phyloP scores from a whole-genome alignment of 441 rosid genomes.

The Croton laevigatus region DNA sequence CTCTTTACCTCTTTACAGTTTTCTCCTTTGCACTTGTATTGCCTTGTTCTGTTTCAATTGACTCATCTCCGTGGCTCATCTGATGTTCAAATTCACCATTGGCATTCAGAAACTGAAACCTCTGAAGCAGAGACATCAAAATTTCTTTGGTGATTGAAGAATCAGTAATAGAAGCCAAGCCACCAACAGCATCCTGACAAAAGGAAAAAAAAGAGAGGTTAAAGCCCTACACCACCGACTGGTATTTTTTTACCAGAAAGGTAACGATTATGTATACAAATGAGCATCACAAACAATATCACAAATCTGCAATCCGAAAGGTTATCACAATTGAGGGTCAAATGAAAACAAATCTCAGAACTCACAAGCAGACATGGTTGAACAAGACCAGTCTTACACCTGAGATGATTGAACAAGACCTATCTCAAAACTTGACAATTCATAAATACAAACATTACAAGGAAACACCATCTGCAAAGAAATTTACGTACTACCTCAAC shows the following conservation, averaged over 20 bases:
- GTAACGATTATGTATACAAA: neutral
- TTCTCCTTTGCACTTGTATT: constrained; percentile 31
- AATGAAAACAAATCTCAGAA: no score
- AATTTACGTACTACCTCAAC: no score
- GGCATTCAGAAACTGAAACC: constrained; percentile 46
- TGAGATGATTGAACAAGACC: no score
- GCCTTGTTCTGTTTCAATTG: constrained; percentile 35
- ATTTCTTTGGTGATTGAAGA: constrained; percentile 61
- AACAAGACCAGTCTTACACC: no score
- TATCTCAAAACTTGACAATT: neutral
- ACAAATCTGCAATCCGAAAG: neutral
- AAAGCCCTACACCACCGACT: neutral
- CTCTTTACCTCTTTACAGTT: constrained; percentile 50
- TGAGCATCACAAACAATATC: neutral
- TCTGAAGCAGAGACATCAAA: constrained; percentile 55
- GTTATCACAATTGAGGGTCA: no score
- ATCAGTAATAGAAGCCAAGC: constrained; percentile 78
- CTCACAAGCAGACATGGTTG: no score
- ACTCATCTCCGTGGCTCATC: constrained; percentile 30
- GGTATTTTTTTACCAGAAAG: neutral
- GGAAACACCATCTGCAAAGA: neutral
- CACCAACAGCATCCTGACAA: constrained; percentile 75
- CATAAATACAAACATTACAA: neutral
- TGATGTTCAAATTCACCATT: constrained; percentile 43
- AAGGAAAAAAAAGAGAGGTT: constrained; percentile 2